Evolutionary conservation across 805 yeast genomes (phyloP), one percentile per base, ranked within the genome.

Genomic region (Zygoascus tannicola): DNA sequence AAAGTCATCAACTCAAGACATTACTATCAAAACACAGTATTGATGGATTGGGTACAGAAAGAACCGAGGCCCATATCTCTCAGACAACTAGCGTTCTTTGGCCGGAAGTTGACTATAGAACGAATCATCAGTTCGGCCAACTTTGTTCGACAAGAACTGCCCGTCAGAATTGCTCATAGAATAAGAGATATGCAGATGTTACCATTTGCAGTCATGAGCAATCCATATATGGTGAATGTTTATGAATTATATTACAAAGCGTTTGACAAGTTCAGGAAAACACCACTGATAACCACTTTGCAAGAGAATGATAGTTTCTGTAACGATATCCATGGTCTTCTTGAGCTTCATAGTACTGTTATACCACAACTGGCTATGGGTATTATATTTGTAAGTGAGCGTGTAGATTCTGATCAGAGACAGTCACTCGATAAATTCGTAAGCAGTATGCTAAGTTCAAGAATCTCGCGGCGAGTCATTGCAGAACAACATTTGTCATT

Each of bases 351-450:
- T 63, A 71, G 86, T 40, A 67, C 81, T 44, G 84, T 86, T 50
- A 69, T 90, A 47, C 92, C 97, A 1, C 90, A 88, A 59, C 68
- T 88, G 47, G 82, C 90, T 70, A 84, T 87, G 87, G 97, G 97
- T 1, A 86, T 94, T 1, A 66, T 87, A 38, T 97, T 90, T 55
- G 80, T 80, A 49, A 75, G 83, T 12, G 62, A 69, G 42, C 64
- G 67, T 33, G 71, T 82, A 55, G 80, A 86, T 2, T 79, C 76
- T 46, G 63, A 68, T 1, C 28, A 21, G 14, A 4, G 30, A 4
- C n/a, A 21, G 10, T 67, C 79, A 38, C 64, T 90, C 51, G 96
- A 90, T 56, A 67, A 65, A 15, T 76, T 88, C 55, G 76, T 88
- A 72, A 78, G 87, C 10, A 73, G 81, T 4, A 73, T 87, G 71